Evolutionary conservation across 768 basidiomycete genomes (phyloP), one percentile per base, ranked within the genome.

Genomic region (Tremella yokohamensis): DNA sequence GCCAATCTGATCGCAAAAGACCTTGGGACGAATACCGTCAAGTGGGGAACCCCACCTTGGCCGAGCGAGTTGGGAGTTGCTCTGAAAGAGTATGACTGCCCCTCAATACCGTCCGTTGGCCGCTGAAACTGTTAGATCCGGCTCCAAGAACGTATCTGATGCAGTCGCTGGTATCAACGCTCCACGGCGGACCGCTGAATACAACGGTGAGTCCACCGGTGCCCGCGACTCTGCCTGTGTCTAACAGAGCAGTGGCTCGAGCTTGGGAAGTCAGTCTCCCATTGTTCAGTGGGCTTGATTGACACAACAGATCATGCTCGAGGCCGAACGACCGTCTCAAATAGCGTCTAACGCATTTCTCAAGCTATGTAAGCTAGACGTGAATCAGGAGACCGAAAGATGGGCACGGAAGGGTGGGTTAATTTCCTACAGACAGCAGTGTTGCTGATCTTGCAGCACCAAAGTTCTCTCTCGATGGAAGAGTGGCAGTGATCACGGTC

Each of bases 131-230:
- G 16, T 20, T 49, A 76, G 72, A 8, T 72, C 72, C 40, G 78
- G 78, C 12, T 78, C 80, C 49, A 81, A 81, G 63, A 61, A 61
- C 0, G 54, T 82, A 15, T 76, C 73, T 3, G 79, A 80, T 34
- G 80, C 79, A 3, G 79, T 81, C 0, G 73, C 78, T 0, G 74
- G 79, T 0, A 56, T 82, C 40, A 82, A 82, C 52, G 80, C 81
- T 8, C 81, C 71, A 38, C 66, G 78, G 3, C 60, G 78, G 20
- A 79, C 78, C 12, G 77, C 67, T 22, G 78, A 74, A 57, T 79
- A 69, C 51, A 72, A 69, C 66, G 79, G 68, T 70, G 54, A 47
- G 73, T 69, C 1, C 6, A 34, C 11, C 6, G 29, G 11, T 34
- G 8, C 1, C 0, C 19, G 11, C 39, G 9, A 22, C 8, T 39